These are phyloP conservation scores for Zoysia japonica DNA, from an alignment of 176 grass and related monocot species.

Conservation along the genomic window DNA sequence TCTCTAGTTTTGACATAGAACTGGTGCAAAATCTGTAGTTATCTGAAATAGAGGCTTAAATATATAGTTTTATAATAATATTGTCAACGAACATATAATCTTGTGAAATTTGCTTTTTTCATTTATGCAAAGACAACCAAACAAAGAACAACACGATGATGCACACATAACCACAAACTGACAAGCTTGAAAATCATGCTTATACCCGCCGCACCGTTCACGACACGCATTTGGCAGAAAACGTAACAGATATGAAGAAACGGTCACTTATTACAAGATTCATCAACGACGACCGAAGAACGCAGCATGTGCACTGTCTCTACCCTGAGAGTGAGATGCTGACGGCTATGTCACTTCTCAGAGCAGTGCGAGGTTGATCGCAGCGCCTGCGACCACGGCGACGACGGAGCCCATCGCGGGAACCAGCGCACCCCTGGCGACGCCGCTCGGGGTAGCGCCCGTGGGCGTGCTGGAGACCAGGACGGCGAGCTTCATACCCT, in stretches of 20 bases:
- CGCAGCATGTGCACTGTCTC: conserved; percentile 38
- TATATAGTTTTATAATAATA: neutral
- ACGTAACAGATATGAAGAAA: neutral
- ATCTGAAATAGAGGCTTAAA: too few relatives aligned
- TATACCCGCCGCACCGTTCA: neutral
- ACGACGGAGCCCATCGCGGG: conserved; percentile 18
- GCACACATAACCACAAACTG: neutral
- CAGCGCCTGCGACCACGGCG: conserved; percentile 17
- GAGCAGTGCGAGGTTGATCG: conserved; percentile 44
- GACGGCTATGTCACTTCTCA: conserved; percentile 6
- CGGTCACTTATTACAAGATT: neutral
- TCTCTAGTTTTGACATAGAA: too few relatives aligned
- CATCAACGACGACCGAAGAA: neutral
- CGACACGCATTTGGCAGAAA: neutral
- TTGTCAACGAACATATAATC: neutral
- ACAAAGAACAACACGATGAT: neutral
- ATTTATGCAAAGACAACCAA: neutral
- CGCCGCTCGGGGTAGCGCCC: neutral
- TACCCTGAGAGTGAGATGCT: conserved; percentile 8
- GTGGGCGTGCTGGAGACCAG: conserved; percentile 28
- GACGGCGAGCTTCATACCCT: conserved; percentile 66
- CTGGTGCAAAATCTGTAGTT: too few relatives aligned
- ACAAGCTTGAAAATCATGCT: neutral
- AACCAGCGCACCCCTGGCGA: neutral
- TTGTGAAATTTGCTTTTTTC: neutral